Evolutionary conservation across 192 early-diverging fungal species (phyloP).

Genomic region (Umbelopsis vinacea): DNA sequence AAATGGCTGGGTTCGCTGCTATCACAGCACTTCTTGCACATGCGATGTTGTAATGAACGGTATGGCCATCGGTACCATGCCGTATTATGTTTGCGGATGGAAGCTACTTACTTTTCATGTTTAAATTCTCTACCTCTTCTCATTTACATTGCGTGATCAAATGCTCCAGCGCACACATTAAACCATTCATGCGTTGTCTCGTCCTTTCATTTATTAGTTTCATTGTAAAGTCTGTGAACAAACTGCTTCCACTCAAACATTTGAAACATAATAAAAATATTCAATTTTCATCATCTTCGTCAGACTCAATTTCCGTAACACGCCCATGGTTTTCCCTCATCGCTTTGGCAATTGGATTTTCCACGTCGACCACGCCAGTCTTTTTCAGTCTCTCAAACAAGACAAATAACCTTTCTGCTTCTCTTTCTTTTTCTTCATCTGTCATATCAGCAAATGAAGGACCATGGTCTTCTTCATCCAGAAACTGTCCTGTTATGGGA

Average conservation of each 20-base stretch:
- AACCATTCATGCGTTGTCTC: too few relatives aligned
- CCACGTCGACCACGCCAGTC: constrained; percentile 87
- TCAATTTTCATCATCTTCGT: constrained; percentile 21
- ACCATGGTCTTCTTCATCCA: constrained; percentile 43
- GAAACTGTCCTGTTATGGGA: constrained; percentile 88
- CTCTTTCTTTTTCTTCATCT: constrained; percentile 95
- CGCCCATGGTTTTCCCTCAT: constrained; percentile 43
- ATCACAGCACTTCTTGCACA: neutral
- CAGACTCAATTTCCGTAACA: constrained; percentile 30
- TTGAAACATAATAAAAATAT: too few relatives aligned
- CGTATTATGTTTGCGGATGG: too few relatives aligned
- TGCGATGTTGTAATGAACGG: too few relatives aligned
- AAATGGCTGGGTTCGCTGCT: neutral
- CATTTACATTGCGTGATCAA: too few relatives aligned
- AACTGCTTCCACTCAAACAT: neutral
- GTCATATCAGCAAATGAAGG: constrained; percentile 81
- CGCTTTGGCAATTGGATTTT: constrained; percentile 70
- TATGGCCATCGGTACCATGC: too few relatives aligned
- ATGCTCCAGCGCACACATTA: too few relatives aligned
- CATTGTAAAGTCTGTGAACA: neutral
- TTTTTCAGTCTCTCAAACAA: constrained; percentile 93
- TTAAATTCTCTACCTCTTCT: too few relatives aligned
- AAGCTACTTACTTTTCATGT: too few relatives aligned
- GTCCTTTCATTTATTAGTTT: too few relatives aligned
- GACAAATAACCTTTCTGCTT: constrained; percentile 91